Conservation (phyloP, 805 yeast genomes). For the Blastobotrys robertii region DNA sequence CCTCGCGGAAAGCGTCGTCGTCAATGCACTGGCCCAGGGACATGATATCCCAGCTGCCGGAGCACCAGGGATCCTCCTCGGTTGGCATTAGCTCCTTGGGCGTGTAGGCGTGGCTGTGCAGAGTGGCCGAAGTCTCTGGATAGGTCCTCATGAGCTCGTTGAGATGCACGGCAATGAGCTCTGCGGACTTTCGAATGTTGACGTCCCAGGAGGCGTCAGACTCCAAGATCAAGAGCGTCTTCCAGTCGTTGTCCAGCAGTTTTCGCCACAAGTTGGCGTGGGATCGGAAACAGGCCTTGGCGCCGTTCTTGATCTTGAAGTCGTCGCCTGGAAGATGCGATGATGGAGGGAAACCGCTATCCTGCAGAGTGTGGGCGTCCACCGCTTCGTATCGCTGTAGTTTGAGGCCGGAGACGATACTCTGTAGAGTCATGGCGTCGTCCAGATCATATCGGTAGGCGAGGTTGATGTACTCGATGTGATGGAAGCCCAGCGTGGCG, state of each 20-base stretch:
- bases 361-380: background rate
- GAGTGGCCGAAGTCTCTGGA: background rate
- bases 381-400: conserved; percentile 1
- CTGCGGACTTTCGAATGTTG: conserved; percentile 2
- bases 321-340: background rate
- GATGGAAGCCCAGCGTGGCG: conserved; percentile 11
- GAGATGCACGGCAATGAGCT: background rate
- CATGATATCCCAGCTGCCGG: conserved; percentile 11
- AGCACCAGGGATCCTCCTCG: conserved; percentile 9
- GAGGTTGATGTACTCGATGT: conserved; percentile 9
- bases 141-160: background rate
- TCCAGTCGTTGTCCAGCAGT: conserved; percentile 7
- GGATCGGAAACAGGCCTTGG: conserved; percentile 8
- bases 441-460: conserved; percentile 6
- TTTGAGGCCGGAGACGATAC: conserved; percentile 5
- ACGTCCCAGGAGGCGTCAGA: conserved; percentile 14
- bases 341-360: conserved; percentile 2
- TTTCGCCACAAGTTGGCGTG: conserved; percentile 12
- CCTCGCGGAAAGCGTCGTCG: background rate
- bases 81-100: background rate
- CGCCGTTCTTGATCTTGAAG: background rate
- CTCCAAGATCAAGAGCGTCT: conserved; percentile 8
- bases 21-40: conserved; percentile 9
- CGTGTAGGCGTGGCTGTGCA: background rate
- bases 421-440: conserved; percentile 12